Percentiles rank a stretch among this genome's conserved stretches.
These are phyloP conservation scores for Candida insectalens DNA, from an alignment of 805 yeast species.

Conservation along the genomic window DNA sequence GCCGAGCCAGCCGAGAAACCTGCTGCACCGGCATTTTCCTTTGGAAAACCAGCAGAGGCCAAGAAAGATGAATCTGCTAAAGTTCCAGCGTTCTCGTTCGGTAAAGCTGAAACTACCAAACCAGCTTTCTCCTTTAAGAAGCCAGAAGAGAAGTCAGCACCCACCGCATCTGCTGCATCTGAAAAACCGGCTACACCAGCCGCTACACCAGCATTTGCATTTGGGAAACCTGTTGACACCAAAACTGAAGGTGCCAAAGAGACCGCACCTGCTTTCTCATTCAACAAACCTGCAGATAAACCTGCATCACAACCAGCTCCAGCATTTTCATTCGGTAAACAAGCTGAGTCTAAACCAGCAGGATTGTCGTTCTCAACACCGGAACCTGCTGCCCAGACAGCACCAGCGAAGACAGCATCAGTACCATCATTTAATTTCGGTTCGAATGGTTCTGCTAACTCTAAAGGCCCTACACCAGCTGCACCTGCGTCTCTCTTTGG, in stretches of 20 bases:
- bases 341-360: not conserved
- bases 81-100: constrained; percentile 2
- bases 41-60: not conserved
- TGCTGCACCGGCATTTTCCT: not conserved
- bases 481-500: too few species aligned
- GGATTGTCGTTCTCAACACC: too few species aligned
- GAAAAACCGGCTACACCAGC: not conserved
- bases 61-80: constrained; percentile 1
- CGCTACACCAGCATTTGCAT: constrained; percentile 1
- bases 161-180: constrained; percentile 2
- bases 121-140: constrained; percentile 2
- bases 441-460: too few species aligned
- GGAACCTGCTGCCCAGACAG: too few species aligned
- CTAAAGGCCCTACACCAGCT: too few species aligned
- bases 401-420: too few species aligned
- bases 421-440: too few species aligned
- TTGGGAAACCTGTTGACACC: not conserved
- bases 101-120: not conserved
- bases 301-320: too few species aligned
- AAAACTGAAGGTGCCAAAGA: too few species aligned
- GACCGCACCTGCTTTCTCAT: constrained; percentile 1
- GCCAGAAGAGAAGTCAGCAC: constrained; percentile 4
- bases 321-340: constrained; percentile 7
- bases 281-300: not conserved
- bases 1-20: too few species aligned